A percentile compares a stretch with the other conserved stretches of the same genome.
phyloP scores from a whole-genome alignment of 139 green algal species.

The Parachlorella kessleri region DNA sequence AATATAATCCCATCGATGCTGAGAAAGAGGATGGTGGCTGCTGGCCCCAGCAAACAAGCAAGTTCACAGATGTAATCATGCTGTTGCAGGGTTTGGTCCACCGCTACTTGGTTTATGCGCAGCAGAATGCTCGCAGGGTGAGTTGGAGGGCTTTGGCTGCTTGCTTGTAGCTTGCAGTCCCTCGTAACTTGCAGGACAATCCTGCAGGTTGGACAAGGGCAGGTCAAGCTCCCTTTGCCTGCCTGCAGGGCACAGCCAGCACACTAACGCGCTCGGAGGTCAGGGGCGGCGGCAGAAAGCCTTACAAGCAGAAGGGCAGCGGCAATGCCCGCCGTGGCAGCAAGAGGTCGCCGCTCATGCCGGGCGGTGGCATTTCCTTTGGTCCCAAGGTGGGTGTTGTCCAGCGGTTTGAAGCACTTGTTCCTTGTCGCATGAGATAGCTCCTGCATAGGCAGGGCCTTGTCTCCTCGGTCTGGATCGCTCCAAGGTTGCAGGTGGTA shows the following conservation, averaged over 20 bases:
- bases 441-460: no score
- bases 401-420: no score
- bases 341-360: slow-evolving; percentile 81
- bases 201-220: no score
- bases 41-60: no score
- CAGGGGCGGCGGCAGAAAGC: slow-evolving; percentile 95
- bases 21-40: no score
- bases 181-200: no score
- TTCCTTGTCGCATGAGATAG: no score
- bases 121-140: slow-evolving; percentile 81
- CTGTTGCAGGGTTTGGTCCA: slow-evolving; percentile 94
- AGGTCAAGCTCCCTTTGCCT: no score
- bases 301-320: slow-evolving; percentile 97
- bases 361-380: slow-evolving; percentile 95
- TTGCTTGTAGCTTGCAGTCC: no score
- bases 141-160: slow-evolving; percentile 12
- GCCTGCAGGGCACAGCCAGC: slow-evolving; percentile 91
- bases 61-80: no score
- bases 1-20: no score
- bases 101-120: slow-evolving; percentile 85
- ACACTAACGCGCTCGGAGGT: slow-evolving; percentile 94
- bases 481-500: neutral
- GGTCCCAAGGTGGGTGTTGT: slow-evolving; percentile 85
- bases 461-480: no score
- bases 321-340: slow-evolving; percentile 90